These are phyloP conservation scores for Saccharomycopsis phalli DNA, from an alignment of 1,139 yeast genomes.

Conservation along the genomic window DNA sequence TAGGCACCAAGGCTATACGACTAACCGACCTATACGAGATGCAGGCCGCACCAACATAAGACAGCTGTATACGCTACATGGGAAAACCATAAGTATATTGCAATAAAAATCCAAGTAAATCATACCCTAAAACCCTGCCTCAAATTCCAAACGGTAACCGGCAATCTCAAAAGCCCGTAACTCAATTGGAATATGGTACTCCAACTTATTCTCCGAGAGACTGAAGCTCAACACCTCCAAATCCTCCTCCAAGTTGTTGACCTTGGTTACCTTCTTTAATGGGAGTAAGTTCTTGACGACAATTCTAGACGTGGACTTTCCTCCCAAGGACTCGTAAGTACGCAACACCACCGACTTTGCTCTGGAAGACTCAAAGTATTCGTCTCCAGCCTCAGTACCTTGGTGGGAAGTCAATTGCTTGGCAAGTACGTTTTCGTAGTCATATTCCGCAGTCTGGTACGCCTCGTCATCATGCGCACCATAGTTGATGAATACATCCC, in stretches of 20 bases:
- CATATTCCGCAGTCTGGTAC: neutral
- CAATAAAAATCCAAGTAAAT: too few species aligned
- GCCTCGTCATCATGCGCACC: conserved; percentile 23
- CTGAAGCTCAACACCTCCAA: conserved; percentile 24
- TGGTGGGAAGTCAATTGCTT: neutral
- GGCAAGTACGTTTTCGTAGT: neutral
- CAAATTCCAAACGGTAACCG: conserved; percentile 44
- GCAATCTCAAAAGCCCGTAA: conserved; percentile 76
- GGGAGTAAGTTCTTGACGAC: conserved; percentile 32
- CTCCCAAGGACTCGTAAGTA: conserved; percentile 83
- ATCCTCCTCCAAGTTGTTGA: conserved; percentile 62
- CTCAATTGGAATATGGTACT: conserved; percentile 35
- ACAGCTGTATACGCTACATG: too few species aligned
- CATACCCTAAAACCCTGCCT: conserved; percentile 4
- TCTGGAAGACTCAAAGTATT: conserved; percentile 24
- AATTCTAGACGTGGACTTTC: conserved; percentile 48
- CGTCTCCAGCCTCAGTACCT: neutral
- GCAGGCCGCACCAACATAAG: too few species aligned
- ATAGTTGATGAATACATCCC: conserved; percentile 35
- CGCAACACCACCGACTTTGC: conserved; percentile 56
- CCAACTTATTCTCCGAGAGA: conserved; percentile 26
- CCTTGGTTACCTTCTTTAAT: conserved; percentile 44
- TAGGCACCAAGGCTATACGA: too few species aligned
- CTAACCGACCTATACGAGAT: too few species aligned
- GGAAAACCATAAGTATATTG: too few species aligned